Percentiles rank a stretch among this genome's conserved stretches.
Conservation (phyloP, 345 rosid genomes). For the Laguncularia racemosa region DNA sequence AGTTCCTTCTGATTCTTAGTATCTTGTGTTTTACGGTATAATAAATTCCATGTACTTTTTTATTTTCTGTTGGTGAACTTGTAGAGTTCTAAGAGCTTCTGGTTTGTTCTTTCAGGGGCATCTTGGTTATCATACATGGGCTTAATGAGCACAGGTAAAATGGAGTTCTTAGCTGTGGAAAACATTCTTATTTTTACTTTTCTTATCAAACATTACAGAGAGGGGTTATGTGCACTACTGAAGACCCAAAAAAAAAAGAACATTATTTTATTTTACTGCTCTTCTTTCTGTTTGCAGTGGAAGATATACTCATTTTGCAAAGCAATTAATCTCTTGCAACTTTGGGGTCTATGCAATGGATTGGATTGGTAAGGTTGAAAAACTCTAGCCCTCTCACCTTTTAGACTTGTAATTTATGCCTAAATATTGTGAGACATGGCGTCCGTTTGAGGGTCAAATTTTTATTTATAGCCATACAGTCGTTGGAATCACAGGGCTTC, state of each 20-base stretch:
- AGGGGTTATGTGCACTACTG: no score
- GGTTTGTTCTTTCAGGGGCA: conserved; percentile 47
- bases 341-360: conserved; percentile 94
- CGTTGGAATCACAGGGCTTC: no score
- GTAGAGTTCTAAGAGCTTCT: no score
- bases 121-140: conserved; percentile 83
- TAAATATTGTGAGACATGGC: neutral
- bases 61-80: neutral
- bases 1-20: no score
- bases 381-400: conserved; percentile 2
- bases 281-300: conserved; percentile 36
- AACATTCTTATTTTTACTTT: neutral
- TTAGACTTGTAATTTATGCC: neutral
- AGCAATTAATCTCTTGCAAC: conserved; percentile 58
- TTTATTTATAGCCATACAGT: no score
- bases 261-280: neutral
- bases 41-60: neutral
- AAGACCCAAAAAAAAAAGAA: no score
- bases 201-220: neutral
- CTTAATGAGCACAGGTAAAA: conserved; percentile 91
- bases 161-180: neutral
- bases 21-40: no score
- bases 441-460: neutral
- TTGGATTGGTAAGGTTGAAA: conserved; percentile 66
- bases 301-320: conserved; percentile 85